These are phyloP conservation scores for Dichotomocladium elegans DNA, from an alignment of 371 early-diverging fungal genomes.

Conservation along the genomic window DNA sequence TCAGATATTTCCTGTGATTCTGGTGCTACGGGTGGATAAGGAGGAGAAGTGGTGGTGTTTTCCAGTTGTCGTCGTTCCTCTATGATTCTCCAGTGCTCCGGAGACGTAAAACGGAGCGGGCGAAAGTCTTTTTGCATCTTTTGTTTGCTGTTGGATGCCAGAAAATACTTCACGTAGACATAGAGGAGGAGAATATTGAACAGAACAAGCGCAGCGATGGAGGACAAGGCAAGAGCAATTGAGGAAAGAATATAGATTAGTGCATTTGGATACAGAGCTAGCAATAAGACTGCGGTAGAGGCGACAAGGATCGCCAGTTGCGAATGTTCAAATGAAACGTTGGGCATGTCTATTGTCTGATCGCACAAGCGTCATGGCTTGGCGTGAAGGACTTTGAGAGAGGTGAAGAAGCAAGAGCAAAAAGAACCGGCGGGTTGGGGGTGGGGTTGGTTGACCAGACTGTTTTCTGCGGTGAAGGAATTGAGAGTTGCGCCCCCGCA, in stretches of 20 bases:
- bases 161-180: constrained; percentile 37
- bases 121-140: constrained; percentile 15
- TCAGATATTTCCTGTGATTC: constrained; percentile 29
- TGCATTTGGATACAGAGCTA: neutral
- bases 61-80: constrained; percentile 14
- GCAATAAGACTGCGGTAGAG: neutral
- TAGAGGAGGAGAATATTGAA: constrained; percentile 31
- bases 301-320: neutral
- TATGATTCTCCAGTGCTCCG: constrained; percentile 11
- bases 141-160: constrained; percentile 7
- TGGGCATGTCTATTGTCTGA: neutral
- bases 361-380: constrained; percentile 1
- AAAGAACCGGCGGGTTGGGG: neutral
- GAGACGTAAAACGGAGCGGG: constrained; percentile 20
- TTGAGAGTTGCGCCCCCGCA: no score
- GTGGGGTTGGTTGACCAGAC: no score
- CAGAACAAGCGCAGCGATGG: constrained; percentile 7
- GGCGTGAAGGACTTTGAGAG: no score
- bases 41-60: neutral
- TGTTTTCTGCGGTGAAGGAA: no score
- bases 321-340: constrained; percentile 2
- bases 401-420: neutral
- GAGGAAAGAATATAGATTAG: constrained; percentile 1
- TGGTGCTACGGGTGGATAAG: constrained; percentile 1
- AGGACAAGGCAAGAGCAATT: neutral